phyloP scores from a whole-genome alignment of 1,284 basidiomycete species.

The Rhodotorula mucilaginosa region DNA sequence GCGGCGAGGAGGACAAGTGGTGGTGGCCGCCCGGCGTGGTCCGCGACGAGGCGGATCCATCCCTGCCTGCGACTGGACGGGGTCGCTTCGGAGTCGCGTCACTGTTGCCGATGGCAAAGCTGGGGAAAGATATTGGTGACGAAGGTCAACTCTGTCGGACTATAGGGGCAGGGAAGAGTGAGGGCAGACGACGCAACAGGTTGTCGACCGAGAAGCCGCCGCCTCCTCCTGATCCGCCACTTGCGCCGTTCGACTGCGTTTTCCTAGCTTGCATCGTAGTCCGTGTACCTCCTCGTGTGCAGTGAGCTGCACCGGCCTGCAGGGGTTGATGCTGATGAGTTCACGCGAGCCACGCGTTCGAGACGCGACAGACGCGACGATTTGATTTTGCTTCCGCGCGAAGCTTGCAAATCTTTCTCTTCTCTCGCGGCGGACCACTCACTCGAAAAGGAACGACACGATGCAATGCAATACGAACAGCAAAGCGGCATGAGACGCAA shows the following conservation, averaged over 20 bases:
- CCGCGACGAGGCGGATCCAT: background rate
- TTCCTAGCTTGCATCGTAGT: background rate
- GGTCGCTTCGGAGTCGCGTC: conserved; percentile 26
- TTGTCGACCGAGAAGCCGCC: conserved; percentile 26
- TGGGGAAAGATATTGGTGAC: background rate
- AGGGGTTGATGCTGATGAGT: background rate
- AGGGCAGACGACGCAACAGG: conserved; percentile 15
- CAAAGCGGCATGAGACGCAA: too few species aligned
- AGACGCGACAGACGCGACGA: too few species aligned
- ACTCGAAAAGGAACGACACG: too few species aligned
- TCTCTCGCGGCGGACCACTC: background rate
- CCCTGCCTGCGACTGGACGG: conserved; percentile 2
- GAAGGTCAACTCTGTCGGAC: too few species aligned
- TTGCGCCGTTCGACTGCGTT: background rate
- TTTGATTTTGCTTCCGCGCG: too few species aligned
- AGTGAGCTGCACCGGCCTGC: too few species aligned
- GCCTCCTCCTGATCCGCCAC: background rate
- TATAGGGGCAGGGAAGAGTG: background rate
- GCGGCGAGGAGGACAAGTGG: conserved; percentile 24
- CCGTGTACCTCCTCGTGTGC: too few species aligned
- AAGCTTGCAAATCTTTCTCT: too few species aligned
- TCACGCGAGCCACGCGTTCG: background rate
- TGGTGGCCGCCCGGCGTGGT: background rate
- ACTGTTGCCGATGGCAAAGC: conserved; percentile 17
- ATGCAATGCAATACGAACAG: too few species aligned